A percentile compares a stretch with the other conserved stretches of the same genome.
Evolutionary conservation across 2,329 filamentous ascomycete genomes (phyloP).

Genomic region (Neocucurbitaria cava): DNA sequence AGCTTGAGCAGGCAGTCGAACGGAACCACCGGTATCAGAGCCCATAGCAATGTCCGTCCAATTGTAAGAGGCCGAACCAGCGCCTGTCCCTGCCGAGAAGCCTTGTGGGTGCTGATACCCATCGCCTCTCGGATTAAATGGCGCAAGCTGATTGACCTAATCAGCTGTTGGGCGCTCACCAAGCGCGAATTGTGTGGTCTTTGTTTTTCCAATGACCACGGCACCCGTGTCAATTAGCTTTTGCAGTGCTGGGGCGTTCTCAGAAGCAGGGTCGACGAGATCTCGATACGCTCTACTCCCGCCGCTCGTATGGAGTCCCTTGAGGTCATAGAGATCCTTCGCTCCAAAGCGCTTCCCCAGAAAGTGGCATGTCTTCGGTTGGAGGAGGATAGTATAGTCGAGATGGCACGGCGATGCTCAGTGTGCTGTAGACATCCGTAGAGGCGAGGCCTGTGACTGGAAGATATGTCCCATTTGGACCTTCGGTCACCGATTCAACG

Average conservation of each 20-base stretch:
- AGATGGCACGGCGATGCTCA: constrained; percentile 21
- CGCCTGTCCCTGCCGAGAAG: constrained; percentile 11
- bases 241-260: constrained; percentile 17
- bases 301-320: constrained; percentile 16
- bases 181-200: constrained; percentile 55
- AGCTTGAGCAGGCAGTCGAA: constrained; percentile 10
- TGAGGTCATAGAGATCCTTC: constrained; percentile 27
- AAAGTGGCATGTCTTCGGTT: constrained; percentile 8
- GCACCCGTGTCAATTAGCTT: constrained; percentile 20
- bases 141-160: constrained; percentile 32
- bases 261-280: not conserved
- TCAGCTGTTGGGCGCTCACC: constrained; percentile 33
- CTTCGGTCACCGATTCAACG: constrained; percentile 16
- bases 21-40: constrained; percentile 17
- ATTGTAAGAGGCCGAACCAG: constrained; percentile 17
- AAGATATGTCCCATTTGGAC: constrained; percentile 13
- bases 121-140: constrained; percentile 43
- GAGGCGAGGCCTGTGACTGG: constrained; percentile 13
- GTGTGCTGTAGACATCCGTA: constrained; percentile 13
- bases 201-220: constrained; percentile 61
- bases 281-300: constrained; percentile 22
- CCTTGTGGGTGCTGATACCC: constrained; percentile 26
- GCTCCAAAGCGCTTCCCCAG: constrained; percentile 19
- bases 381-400: constrained; percentile 13
- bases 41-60: constrained; percentile 25